Evolutionary conservation across 805 yeast species (phyloP).

Genomic region (Vanderwaltozyma verrucispora): DNA sequence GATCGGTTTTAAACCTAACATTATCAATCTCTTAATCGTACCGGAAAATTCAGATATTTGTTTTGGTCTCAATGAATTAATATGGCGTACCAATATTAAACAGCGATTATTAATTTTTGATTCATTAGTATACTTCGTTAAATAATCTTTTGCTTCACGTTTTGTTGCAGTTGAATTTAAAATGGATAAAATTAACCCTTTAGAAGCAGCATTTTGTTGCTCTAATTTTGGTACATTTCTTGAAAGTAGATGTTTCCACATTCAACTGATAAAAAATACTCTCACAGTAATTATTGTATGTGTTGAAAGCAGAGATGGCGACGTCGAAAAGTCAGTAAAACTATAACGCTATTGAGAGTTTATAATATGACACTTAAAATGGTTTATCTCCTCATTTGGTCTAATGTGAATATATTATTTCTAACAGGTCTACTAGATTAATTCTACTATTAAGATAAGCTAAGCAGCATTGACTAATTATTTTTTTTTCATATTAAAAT

Average conservation of each 20-base stretch:
- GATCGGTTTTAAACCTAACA: conserved; percentile 61
- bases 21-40: conserved; percentile 18
- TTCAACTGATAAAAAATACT: neutral
- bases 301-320: too few species aligned
- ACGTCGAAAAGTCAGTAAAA: too few species aligned
- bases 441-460: too few species aligned
- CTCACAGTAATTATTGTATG: too few species aligned
- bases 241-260: conserved; percentile 14
- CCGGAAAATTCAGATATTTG: conserved; percentile 11
- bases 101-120: conserved; percentile 16
- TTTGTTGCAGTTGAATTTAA: conserved; percentile 87
- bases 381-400: too few species aligned
- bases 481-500: too few species aligned
- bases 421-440: too few species aligned
- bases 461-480: too few species aligned
- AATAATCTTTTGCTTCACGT: conserved; percentile 77
- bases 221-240: conserved; percentile 5
- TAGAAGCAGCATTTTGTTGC: conserved; percentile 26
- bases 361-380: too few species aligned
- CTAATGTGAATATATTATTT: too few species aligned
- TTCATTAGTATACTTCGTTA: conserved; percentile 47
- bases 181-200: conserved; percentile 72
- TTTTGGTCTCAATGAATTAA: conserved; percentile 5
- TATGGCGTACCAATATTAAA: conserved; percentile 20
- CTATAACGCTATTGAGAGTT: too few species aligned